Evolutionary conservation across 768 basidiomycete species (phyloP), one percentile per base, ranked within the genome.

Genomic region (Lactarius pseudohatsudake): DNA sequence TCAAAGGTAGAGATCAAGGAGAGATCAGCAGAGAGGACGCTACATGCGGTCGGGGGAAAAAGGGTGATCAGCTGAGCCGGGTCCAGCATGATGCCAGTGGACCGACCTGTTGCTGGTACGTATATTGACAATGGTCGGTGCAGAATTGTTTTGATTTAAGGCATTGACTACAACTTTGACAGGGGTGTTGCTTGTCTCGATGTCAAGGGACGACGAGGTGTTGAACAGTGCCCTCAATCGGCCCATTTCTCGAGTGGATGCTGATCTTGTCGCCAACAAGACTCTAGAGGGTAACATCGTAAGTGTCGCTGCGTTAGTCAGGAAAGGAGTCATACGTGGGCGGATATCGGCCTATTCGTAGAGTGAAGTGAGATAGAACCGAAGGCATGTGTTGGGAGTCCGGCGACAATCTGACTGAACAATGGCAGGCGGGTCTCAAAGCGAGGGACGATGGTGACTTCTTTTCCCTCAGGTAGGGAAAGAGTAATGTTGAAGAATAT

Each of bases 161-260:
- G 67, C 67, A 34, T 65, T 68, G 22, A 66, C 55, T 4, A 1
- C 6, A 34, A 61, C 67, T n/a, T 18, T 34, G 40, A 68, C 34
- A 26, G 67, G 67, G 8, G 58, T 2, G 38, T 68, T 68, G 57
- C 26, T 18, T 4, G 67, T 61, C n/a, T 34, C 54, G 38, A 68
- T 8, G 11, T 41, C 15, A n/a, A 68, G 43, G 0, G 22, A 53
- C 20, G 64, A 56, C 5, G 67, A 41, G 0, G 56, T 61, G 50
- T 68, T 68, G 59, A 68, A 68, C 16, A n/a, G 55, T 41, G 41
- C 67, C 67, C 36, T 11, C 18, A 28, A 68, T 59, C 40, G 67
- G 64, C 11, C 34, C 56, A 54, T 66, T 61, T 16, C 10, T 38
- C 38, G 67, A 26, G 56, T 13, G 55, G 15, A 66, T 22, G 22